Conservation (phyloP, 768 basidiomycete genomes). For the Rhodotorula sphaerocarpa region DNA sequence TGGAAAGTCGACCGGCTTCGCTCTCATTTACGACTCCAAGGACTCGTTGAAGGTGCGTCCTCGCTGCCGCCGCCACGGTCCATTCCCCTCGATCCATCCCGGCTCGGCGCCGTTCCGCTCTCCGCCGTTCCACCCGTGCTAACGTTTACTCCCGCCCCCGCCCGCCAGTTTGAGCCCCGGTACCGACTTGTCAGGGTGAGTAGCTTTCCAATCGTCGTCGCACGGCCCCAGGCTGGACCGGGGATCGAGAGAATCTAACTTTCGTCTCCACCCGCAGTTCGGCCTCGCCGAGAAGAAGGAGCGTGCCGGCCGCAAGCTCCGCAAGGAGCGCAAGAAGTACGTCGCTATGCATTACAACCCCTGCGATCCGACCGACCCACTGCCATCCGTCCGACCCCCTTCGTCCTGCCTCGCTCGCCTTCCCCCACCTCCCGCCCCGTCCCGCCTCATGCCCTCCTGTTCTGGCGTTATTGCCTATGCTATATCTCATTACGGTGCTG, state of each 20-base stretch:
- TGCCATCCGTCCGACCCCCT: background rate
- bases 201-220: slow-evolving; percentile 29
- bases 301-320: slow-evolving; percentile 87
- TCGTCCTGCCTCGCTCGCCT: background rate
- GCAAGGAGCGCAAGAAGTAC: slow-evolving; percentile 94
- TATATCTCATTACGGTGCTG: too few relatives aligned
- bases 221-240: background rate
- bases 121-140: background rate
- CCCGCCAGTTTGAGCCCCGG: slow-evolving; percentile 93
- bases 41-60: slow-evolving; percentile 47
- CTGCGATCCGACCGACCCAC: background rate
- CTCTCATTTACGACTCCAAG: slow-evolving; percentile 94
- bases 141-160: background rate
- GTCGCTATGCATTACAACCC: slow-evolving; percentile 68
- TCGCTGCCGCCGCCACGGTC: background rate
- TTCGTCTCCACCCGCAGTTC: slow-evolving; percentile 37
- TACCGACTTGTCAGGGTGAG: slow-evolving; percentile 88
- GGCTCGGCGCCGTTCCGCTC: too few relatives aligned
- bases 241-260: too few relatives aligned
- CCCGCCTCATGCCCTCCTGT: too few relatives aligned
- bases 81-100: background rate
- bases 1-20: slow-evolving; percentile 93
- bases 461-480: too few relatives aligned
- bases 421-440: background rate
- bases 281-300: slow-evolving; percentile 61